Percentiles rank a stretch among this genome's conserved stretches.
Evolutionary conservation across 1,139 yeast species (phyloP).

Genomic region (Taiozyma sp.): DNA sequence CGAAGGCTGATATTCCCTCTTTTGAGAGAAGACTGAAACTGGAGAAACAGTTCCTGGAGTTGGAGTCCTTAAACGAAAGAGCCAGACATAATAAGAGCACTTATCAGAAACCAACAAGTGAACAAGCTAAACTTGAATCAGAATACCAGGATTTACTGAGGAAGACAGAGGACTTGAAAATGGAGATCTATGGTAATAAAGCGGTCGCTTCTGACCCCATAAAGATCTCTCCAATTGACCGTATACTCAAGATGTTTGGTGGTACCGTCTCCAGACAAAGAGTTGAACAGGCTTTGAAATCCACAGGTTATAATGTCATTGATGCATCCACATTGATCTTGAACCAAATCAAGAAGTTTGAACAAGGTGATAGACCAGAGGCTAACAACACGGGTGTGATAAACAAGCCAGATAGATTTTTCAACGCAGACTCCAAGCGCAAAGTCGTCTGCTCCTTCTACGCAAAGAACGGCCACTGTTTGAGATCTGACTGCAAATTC

Average conservation of each 20-base stretch:
- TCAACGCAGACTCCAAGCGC: constrained; percentile 17
- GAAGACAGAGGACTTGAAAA: constrained; percentile 14
- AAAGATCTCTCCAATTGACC: constrained; percentile 19
- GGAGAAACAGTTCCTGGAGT: constrained; percentile 17
- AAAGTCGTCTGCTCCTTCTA: constrained; percentile 33
- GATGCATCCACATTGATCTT: constrained; percentile 18
- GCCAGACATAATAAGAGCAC: not conserved
- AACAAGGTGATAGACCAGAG: not conserved
- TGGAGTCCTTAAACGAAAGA: constrained; percentile 12
- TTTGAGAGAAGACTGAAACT: constrained; percentile 21
- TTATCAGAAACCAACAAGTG: not conserved
- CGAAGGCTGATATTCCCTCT: constrained; percentile 21
- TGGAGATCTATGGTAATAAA: constrained; percentile 16
- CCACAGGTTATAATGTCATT: constrained; percentile 20
- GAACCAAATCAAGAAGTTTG: constrained; percentile 14
- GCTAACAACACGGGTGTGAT: not conserved
- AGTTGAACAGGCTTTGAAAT: constrained; percentile 21
- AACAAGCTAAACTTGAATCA: not conserved
- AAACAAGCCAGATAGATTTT: constrained; percentile 6
- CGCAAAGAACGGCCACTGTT: constrained; percentile 34
- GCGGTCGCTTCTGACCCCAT: constrained; percentile 7
- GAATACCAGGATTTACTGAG: constrained; percentile 14
- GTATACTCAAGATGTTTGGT: constrained; percentile 16
- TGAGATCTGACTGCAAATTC: constrained; percentile 38
- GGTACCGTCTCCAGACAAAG: constrained; percentile 14